Base-by-base conservation (phyloP, 2,329 filamentous ascomycete species). In the Talaromyces sp. region DNA sequence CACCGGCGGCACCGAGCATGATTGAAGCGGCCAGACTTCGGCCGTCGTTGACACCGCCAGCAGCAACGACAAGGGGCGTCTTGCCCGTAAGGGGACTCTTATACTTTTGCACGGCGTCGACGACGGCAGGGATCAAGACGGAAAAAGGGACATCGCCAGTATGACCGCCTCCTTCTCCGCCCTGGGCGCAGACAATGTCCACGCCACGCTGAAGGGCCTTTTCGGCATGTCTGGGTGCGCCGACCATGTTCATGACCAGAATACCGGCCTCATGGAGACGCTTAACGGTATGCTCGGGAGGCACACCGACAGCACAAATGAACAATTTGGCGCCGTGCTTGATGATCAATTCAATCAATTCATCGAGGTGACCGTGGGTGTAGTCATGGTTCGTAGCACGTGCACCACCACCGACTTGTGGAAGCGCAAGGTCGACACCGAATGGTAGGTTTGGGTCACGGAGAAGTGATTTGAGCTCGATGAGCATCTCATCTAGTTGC, bases 221-320 rank as follows among this genome's bases (percentile, higher is more conserved):
- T 75, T 89, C 86, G 0, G 93, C 93, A 76, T 98, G 94, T 75
- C 90, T 92, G 1, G 94, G 93, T 72, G 93, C 91, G 0, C 94
- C 94, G 22, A 97, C 93, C 93, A 97, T 97, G 77, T 97, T 97
- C 93, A 97, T 97, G 41, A 97, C 84, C 66, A 96, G 75, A 47
- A 98, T 90, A 0, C 90, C 91, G 0, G 90, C 89, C 9, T 84
- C 83, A 74, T 98, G 94, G 52, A 98, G 83, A 54, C 87, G 81
- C 70, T 91, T 87, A 65, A 97, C 90, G 4, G 93, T 87, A 65
- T 82, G 78, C 54, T 82, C 81, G 0, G 93, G 92, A 16, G 94
- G 94, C 24, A 97, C 90, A 9, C 94, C 94, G 0, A 97, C 93
- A 1, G 94, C 94, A 61, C 85, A 88, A 49, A 97, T 92, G 74